Percentiles rank a stretch among this genome's conserved stretches.
phyloP scores from a whole-genome alignment of 148 eudicot genomes.

The Rhododendron williamsianum region DNA sequence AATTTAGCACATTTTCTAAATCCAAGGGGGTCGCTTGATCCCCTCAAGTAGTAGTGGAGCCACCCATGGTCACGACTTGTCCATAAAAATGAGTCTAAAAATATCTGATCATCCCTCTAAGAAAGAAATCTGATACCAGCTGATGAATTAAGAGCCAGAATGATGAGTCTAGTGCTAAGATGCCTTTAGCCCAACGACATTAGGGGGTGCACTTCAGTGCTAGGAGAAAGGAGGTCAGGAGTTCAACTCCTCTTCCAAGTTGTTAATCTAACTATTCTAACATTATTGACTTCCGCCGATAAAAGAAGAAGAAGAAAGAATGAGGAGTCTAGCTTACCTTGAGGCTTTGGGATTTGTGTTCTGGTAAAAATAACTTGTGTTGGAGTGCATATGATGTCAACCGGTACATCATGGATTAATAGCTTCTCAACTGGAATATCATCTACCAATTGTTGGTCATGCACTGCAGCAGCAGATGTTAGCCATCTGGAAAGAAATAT shows the following conservation, averaged over 20 bases:
- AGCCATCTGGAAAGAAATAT: neutral
- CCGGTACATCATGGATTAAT: conserved; percentile 84
- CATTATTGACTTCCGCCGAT: no score
- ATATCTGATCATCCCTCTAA: neutral
- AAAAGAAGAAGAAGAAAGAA: neutral
- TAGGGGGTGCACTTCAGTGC: no score
- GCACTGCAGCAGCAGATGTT: conserved; percentile 44
- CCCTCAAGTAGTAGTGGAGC: neutral
- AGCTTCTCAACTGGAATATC: conserved; percentile 75
- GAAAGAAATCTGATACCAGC: neutral
- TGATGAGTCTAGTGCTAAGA: neutral
- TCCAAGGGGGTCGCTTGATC: neutral
- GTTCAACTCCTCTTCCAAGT: no score
- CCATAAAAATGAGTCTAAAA: neutral
- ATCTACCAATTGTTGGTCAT: conserved; percentile 80
- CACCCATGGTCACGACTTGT: neutral
- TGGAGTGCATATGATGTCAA: conserved; percentile 91
- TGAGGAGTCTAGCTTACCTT: conserved; percentile 41
- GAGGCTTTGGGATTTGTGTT: conserved; percentile 75
- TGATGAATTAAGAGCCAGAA: neutral
- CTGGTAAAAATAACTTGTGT: conserved; percentile 75
- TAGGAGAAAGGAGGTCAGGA: no score
- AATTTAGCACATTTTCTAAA: no score
- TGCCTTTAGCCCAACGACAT: no score
- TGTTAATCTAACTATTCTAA: no score